phyloP scores from a whole-genome alignment of 768 basidiomycete genomes.

The Leccinum incarnatum region DNA sequence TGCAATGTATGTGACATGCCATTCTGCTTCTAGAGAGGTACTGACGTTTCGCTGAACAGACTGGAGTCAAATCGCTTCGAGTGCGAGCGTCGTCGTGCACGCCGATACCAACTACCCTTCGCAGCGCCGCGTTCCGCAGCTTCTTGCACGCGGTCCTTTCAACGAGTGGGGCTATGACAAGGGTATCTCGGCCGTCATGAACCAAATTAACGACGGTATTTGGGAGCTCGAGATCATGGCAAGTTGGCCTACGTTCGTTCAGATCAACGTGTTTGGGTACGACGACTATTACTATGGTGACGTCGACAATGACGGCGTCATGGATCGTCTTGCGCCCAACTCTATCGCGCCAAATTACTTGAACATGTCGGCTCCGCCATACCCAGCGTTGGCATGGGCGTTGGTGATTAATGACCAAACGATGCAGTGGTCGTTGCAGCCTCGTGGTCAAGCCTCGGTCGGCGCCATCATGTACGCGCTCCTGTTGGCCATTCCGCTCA shows the following conservation, averaged over 20 bases:
- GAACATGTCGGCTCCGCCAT: constrained; percentile 89
- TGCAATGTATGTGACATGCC: constrained; percentile 65
- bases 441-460: constrained; percentile 77
- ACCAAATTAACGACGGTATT: constrained; percentile 54
- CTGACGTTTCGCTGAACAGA: constrained; percentile 42
- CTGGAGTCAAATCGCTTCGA: constrained; percentile 68
- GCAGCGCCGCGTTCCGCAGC: constrained; percentile 78
- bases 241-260: constrained; percentile 84
- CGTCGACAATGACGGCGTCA: constrained; percentile 77
- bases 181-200: constrained; percentile 72
- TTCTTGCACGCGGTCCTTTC: constrained; percentile 85
- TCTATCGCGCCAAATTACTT: constrained; percentile 80
- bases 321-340: constrained; percentile 92
- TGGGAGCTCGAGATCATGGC: constrained; percentile 93
- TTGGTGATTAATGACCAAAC: constrained; percentile 74
- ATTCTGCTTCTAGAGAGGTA: not conserved
- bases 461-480: constrained; percentile 89
- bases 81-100: constrained; percentile 68
- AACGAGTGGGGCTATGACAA: constrained; percentile 91
- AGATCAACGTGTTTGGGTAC: constrained; percentile 88
- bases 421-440: constrained; percentile 74
- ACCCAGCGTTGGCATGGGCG: constrained; percentile 86
- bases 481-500: constrained; percentile 73
- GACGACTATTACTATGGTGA: constrained; percentile 95
- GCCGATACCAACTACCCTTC: constrained; percentile 65